Base-by-base conservation (phyloP, 106 monocot species). In the Dendrobium officinale region DNA sequence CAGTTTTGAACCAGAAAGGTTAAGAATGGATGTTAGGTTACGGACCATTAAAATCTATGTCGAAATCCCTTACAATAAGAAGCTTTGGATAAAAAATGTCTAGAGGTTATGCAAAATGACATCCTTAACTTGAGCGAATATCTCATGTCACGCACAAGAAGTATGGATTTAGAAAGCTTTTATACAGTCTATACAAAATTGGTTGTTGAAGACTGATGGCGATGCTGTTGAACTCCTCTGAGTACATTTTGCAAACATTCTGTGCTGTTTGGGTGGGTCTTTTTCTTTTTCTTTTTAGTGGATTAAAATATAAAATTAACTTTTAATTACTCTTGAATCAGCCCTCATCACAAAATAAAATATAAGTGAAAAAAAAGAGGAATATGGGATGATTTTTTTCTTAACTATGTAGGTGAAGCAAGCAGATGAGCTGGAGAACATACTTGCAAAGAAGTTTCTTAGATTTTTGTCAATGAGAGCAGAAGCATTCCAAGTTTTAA, bases 381-480 rank as follows among this genome's bases (percentile, higher is more conserved):
- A 33, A 77, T 49, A 55, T 49, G 55, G 3, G 4, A 81, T 77
- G 29, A 11, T 64, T 24, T 74, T 64, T 67, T 49, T 86, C 76
- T 59, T 51, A 55, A 22, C 78, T 75, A 16, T 78, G 47, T 44
- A 98, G 97, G 98, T 95, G 16, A 99, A 93, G 80, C 98, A 95
- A 83, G 86, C 92, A 77, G 98, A 99, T 88, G 95, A 95, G 79
- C 91, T 99, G 76, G 98, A 99, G 72, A 95, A 95, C 56, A 92
- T 99, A 73, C 89, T 95, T 45, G 86, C 95, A 1, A 99, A 95
- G 77, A 99, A 95, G 73, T 99, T 99, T 33, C 98, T 99, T 84
- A 85, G 98, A 74, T 99, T 99, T 87, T 89, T 99, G 74, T 99
- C 98, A 19, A 99, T 95, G 98, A 95, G 98, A 64, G 98, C 98